Evolutionary conservation across 768 basidiomycete species (phyloP).

Genomic region (Hortiboletus flavorubellus): DNA sequence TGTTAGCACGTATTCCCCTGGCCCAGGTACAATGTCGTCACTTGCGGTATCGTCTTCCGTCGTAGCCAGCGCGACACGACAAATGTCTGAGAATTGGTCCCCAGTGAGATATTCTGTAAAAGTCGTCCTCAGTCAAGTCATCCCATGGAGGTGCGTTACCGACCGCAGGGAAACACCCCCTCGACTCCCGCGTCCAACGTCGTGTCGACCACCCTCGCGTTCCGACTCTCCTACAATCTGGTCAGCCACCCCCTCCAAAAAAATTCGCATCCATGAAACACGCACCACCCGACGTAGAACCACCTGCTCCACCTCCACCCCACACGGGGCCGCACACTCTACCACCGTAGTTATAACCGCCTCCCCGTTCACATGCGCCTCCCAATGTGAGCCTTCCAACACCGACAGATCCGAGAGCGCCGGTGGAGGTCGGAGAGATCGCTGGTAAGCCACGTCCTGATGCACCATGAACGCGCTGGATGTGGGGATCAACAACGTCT

Average conservation of each 20-base stretch:
- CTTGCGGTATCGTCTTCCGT: slow-evolving; percentile 37
- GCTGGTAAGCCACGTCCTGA: slow-evolving; percentile 54
- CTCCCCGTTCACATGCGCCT: slow-evolving; percentile 49
- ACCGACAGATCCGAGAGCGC: slow-evolving; percentile 52
- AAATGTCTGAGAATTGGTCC: slow-evolving; percentile 60
- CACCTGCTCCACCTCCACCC: slow-evolving; percentile 50
- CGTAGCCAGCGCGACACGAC: slow-evolving; percentile 46
- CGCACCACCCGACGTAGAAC: slow-evolving; percentile 48
- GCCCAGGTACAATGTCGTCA: slow-evolving; percentile 39
- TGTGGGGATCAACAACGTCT: slow-evolving; percentile 64
- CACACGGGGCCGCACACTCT: slow-evolving; percentile 53
- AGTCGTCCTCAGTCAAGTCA: not conserved
- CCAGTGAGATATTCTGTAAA: slow-evolving; percentile 57
- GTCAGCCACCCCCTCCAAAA: not conserved
- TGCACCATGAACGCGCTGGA: slow-evolving; percentile 55
- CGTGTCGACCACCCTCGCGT: slow-evolving; percentile 49
- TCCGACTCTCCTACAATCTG: slow-evolving; percentile 37
- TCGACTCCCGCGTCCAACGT: slow-evolving; percentile 46
- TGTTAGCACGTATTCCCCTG: slow-evolving; percentile 56
- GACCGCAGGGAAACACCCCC: slow-evolving; percentile 47
- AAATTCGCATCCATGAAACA: not conserved
- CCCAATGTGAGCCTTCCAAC: slow-evolving; percentile 50
- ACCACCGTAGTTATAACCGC: slow-evolving; percentile 54
- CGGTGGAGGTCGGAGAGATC: slow-evolving; percentile 38
- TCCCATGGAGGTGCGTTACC: slow-evolving; percentile 3